A percentile compares a stretch with the other conserved stretches of the same genome.
Conservation (phyloP, 1,284 basidiomycete species). For the Ceratobasidium sp. region DNA sequence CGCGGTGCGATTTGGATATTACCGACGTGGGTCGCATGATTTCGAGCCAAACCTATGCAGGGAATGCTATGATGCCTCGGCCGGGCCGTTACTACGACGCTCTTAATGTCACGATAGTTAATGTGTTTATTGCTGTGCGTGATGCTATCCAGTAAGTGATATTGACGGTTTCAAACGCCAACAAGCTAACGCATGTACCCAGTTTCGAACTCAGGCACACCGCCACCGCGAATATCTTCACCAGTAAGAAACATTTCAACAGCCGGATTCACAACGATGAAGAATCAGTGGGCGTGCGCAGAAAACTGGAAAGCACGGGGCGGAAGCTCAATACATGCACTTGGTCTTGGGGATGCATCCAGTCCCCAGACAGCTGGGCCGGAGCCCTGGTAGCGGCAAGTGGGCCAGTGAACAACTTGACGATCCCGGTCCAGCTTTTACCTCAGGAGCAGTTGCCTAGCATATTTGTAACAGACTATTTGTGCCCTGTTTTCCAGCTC, state of each 20-base stretch:
- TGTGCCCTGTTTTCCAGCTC: background rate
- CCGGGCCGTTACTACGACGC: background rate
- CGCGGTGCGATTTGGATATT: background rate
- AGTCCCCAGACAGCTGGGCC: conserved; percentile 2
- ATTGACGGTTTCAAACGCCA: background rate
- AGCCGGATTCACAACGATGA: background rate
- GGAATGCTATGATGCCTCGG: background rate
- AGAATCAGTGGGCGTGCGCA: background rate
- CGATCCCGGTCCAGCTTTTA: background rate
- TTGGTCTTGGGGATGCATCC: background rate
- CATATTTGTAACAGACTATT: background rate
- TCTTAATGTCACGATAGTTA: background rate
- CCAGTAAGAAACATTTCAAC: background rate
- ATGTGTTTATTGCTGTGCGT: background rate
- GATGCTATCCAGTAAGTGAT: background rate
- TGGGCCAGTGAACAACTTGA: background rate
- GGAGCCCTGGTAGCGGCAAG: background rate
- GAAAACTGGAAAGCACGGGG: background rate
- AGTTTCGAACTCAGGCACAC: conserved; percentile 5
- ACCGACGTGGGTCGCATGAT: background rate
- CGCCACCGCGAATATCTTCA: background rate
- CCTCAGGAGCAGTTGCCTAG: background rate
- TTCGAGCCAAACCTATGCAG: background rate
- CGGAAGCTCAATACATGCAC: background rate
- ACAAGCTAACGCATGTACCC: background rate